Conservation (phyloP, 2,329 filamentous ascomycete species). For the Pestalotiopsis sp. region DNA sequence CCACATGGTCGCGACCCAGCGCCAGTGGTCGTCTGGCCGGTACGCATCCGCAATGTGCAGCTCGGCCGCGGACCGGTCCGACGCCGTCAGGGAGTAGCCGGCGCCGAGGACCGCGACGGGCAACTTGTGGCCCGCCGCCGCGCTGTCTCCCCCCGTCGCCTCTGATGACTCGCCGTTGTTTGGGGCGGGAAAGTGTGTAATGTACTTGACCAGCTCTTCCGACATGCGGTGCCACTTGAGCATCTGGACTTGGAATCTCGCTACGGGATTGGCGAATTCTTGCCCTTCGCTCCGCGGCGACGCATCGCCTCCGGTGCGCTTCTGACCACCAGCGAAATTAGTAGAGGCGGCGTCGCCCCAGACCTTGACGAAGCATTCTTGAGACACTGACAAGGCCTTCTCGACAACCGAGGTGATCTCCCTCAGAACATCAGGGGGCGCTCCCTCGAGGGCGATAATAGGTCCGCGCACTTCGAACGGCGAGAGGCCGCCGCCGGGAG, state of each 20-base stretch:
- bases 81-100: slow-evolving; percentile 80
- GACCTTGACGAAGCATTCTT: slow-evolving; percentile 47
- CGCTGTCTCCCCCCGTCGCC: not conserved
- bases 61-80: slow-evolving; percentile 73
- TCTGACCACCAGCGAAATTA: not conserved
- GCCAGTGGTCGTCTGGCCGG: slow-evolving; percentile 87
- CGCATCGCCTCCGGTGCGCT: not conserved
- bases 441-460: slow-evolving; percentile 82
- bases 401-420: slow-evolving; percentile 68
- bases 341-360: slow-evolving; percentile 41
- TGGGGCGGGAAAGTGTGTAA: slow-evolving; percentile 36
- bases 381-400: slow-evolving; percentile 55
- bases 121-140: slow-evolving; percentile 31
- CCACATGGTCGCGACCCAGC: slow-evolving; percentile 96
- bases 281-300: slow-evolving; percentile 17
- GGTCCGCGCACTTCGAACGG: slow-evolving; percentile 64
- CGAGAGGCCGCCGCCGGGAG: slow-evolving; percentile 34
- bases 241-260: slow-evolving; percentile 68
- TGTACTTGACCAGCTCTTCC: slow-evolving; percentile 64
- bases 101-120: slow-evolving; percentile 76
- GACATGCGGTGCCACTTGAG: slow-evolving; percentile 77
- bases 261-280: slow-evolving; percentile 44
- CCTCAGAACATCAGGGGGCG: slow-evolving; percentile 52
- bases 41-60: slow-evolving; percentile 80
- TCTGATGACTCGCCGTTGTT: not conserved